Evolutionary conservation across 75 land plant genomes (phyloP), one percentile per base, ranked within the genome.

Genomic region (Picea glauca): DNA sequence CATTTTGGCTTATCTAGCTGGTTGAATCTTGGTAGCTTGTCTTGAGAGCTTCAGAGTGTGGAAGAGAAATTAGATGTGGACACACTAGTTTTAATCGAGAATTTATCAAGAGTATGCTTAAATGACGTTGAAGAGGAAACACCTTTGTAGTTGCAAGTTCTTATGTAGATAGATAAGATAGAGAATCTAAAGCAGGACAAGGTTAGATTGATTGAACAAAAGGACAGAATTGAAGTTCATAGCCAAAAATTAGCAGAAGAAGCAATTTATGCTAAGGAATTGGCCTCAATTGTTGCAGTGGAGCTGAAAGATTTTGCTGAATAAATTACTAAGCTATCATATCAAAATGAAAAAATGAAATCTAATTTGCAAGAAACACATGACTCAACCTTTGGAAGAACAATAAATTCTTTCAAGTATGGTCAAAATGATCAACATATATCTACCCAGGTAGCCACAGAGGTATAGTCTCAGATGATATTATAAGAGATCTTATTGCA

Each of bases 231-330:
- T 54, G 86, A 83, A 64, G 85, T 79, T 13, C 92, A 94, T 57
- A 88, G 85, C 72, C 94, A 90, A 79, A 92, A 94, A 77, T 68
- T 97, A 35, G 85, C 92, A 80, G 92, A 94, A 74, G 98, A 97
- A 85, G 90, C 99, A 60, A 35, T 35, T n/a, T n/a, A n/a, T n/a
- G n/a, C n/a, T n/a, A n/a, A n/a, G n/a, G n/a, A n/a, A n/a, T n/a
- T n/a, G n/a, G n/a, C n/a, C n/a, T n/a, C n/a, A n/a, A n/a, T n/a
- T n/a, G n/a, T n/a, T n/a, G n/a, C n/a, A n/a, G n/a, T n/a, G n/a
- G n/a, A n/a, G n/a, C n/a, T n/a, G n/a, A n/a, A n/a, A n/a, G n/a
- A n/a, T n/a, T n/a, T n/a, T n/a, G n/a, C n/a, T n/a, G n/a, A n/a
- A n/a, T n/a, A n/a, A n/a, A n/a, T n/a, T n/a, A n/a, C n/a, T n/a